These are phyloP conservation scores for Taiozyma sp. DNA, from an alignment of 1,139 yeast species.

Conservation along the genomic window DNA sequence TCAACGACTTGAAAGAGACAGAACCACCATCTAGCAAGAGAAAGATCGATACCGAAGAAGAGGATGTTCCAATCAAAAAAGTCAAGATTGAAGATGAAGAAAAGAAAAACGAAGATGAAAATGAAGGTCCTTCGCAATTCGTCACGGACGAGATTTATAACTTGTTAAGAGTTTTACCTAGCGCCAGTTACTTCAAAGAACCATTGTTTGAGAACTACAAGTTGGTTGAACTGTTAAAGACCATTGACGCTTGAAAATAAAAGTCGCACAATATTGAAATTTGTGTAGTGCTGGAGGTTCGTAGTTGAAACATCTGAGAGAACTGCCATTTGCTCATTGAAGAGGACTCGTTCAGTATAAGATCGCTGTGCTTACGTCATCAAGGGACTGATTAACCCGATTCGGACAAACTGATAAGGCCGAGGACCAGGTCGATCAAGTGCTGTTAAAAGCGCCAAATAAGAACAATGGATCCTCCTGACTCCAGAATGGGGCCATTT, in stretches of 20 bases:
- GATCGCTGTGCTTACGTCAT: not conserved
- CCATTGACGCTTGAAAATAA: not conserved
- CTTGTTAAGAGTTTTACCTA: conserved; percentile 47
- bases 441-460: not conserved
- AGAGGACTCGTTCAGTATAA: too few species aligned
- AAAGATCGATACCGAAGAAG: conserved; percentile 7
- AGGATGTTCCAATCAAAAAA: not conserved
- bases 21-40: conserved; percentile 9
- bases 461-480: not conserved
- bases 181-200: conserved; percentile 12
- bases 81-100: not conserved
- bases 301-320: not conserved
- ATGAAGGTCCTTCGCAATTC: conserved; percentile 9
- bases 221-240: conserved; percentile 12
- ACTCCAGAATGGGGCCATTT: not conserved
- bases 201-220: conserved; percentile 18
- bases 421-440: not conserved
- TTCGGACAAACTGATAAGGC: not conserved
- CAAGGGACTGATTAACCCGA: not conserved
- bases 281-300: not conserved
- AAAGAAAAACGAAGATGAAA: not conserved
- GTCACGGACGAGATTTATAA: conserved; percentile 42
- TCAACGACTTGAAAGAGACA: conserved; percentile 13
- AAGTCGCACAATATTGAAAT: not conserved
- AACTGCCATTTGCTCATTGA: too few species aligned